Evolutionary conservation across 345 rosid species (phyloP), one percentile per base, ranked within the genome.

Genomic region (Eucalyptus grandis): DNA sequence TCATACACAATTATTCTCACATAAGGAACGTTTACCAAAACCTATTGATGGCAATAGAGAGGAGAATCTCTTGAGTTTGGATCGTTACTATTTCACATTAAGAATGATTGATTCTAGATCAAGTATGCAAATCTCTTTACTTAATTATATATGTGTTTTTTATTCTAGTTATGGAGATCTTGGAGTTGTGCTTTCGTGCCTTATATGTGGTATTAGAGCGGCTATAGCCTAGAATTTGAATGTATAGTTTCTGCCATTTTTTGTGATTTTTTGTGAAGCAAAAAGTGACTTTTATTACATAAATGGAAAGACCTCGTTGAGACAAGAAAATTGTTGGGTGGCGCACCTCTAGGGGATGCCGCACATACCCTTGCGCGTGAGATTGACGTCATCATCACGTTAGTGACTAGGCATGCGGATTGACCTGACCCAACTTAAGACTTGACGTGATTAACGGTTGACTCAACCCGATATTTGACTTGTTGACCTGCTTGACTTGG

Each of bases 271-370:
- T 24, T 10, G 30, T 2, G 27, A 0, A 24, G 0, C 27, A 56
- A 9, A 56, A 56, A 1, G 2, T 56, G 30, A 56, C 2, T 56
- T 56, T 56, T 5, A 56, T 56, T 5, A 53, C 0, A 0, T 17
- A 17, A 53, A 53, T 4, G 3, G 1, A 53, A 53, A 53, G 56
- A 53, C 2, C 62, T 56, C 12, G 2, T 56, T 0, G 27, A 54
- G 12, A 54, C 6, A 0, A 1, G 27, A 56, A 22, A 5, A 56
- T 9, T 0, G 1, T 0, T 9, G 3, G 27, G 60, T 9, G 60
- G 60, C 6, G 5, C 2, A 9, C 27, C 60, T 8, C 27, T 0
- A 0, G 1, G 27, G 4, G 60, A 56, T 22, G 60, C 60, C 27
- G 3, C 3, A 16, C 3, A 1, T 51, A 8, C 54, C 54, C 21